Evolutionary conservation across 345 rosid species (phyloP), one percentile per base, ranked within the genome.

Genomic region (Ceriops tagal): DNA sequence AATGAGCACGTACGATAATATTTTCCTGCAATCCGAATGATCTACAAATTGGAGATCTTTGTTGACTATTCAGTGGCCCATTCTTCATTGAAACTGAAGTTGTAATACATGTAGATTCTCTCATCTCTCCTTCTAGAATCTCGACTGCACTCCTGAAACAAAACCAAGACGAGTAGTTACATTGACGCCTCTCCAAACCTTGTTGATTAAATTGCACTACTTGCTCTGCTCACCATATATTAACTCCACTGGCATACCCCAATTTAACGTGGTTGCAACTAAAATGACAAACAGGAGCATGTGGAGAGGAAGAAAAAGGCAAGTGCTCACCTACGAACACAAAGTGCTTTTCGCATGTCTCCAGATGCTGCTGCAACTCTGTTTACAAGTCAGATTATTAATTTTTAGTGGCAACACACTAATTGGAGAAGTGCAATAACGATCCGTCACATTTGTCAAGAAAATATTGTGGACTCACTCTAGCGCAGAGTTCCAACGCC

Each of bases 301-400:
- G 10, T 6, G 8, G 43, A 37, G 43, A 37, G 43, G 43, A 8
- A 37, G 43, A 37, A 37, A 37, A 37, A 8, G 8, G 43, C 43
- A 37, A 37, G 10, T 7, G 49, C 55, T 51, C 20, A 89, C 97
- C 97, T 88, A 85, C 97, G 89, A 66, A 93, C 82, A 80, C 83
- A 81, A 19, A 93, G 86, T 72, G 98, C 98, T 80, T 88, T 91
- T 55, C 97, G 78, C 96, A 93, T 91, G 80, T 93, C 98, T 71
- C 98, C 98, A 70, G 93, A 89, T 79, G 89, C 90, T 62, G 98
- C 90, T 32, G 96, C 90, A 69, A 93, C 92, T 91, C 98, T 91
- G 89, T 46, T 39, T 24, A 75, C 20, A 70, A 30, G 28, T 37
- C 49, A 66, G 71, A 58, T 1, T 28, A 10, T 37, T 34, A 69